Evolutionary conservation across 805 yeast species (phyloP), one percentile per base, ranked within the genome.

Genomic region (Sugiyamaella boreocaroliniensis): DNA sequence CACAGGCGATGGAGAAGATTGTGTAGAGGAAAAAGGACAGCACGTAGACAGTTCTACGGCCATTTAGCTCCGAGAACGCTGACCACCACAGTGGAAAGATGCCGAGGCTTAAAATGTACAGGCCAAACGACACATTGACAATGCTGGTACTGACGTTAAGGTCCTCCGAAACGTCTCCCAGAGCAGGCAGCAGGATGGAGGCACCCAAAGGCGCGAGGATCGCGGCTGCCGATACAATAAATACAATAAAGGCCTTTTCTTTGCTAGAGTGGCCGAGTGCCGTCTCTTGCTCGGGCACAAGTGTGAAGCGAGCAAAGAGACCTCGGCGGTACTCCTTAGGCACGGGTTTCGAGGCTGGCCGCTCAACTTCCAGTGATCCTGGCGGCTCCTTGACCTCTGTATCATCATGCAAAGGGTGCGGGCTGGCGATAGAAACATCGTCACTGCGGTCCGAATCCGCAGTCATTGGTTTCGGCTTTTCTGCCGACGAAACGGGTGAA

Each of bases 21-120:
- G 79, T 68, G 60, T 84, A 81, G 44, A 86, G 61, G 0, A 74
- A 55, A 64, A 86, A 89, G 10, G 92, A 84, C 3, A 82, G 61
- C 18, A 89, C 68, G 65, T 88, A 88, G 18, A 88, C 82, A 1
- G 82, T 74, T 51, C 96, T 70, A 58, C 96, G 73, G 1, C 96
- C 96, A 56, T 78, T 77, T 49, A 75, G 68, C 64, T 89, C 96
- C 42, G 89, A 81, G 53, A 86, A 76, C 9, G 84, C 79, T 6
- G 92, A 83, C 95, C 96, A 89, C 93, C 95, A 88, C 45, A 89
- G 64, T 1, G 96, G 96, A 61, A 86, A 81, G 1, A 89, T 72
- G 14, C 96, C 96, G 37, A 89, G 63, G 0, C 89, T 74, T 12
- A 87, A 63, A 26, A 87, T 68, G 64, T 87, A 89, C 11, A 88